Evolutionary conservation across 2,329 filamentous ascomycete genomes (phyloP).

Genomic region (Pochonia chlamydosporia): DNA sequence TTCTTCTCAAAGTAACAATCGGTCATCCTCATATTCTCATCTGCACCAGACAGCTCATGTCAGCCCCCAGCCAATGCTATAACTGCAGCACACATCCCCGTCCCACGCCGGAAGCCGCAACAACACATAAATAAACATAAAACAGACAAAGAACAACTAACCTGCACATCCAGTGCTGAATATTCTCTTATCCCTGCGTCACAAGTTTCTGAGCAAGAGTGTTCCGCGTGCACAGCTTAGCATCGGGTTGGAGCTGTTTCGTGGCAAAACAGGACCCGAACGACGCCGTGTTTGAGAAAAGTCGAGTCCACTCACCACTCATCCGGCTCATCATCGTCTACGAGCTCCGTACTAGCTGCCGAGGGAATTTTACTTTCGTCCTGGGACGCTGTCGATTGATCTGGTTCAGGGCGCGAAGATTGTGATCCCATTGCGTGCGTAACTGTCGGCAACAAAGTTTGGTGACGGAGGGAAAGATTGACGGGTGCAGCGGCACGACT

Average conservation of each 20-base stretch:
- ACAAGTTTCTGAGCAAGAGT: conserved; percentile 6
- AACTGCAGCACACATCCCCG: background rate
- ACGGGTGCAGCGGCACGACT: background rate
- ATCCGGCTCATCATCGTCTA: conserved; percentile 73
- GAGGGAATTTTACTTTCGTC: conserved; percentile 38
- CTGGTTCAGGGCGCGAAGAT: conserved; percentile 4
- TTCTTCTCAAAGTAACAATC: conserved; percentile 96
- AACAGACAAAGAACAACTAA: conserved; percentile 32
- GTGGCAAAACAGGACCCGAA: no score
- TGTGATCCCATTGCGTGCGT: conserved; percentile 8
- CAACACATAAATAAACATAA: background rate
- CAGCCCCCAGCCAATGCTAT: background rate
- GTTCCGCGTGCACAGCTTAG: conserved; percentile 14
- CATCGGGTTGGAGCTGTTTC: conserved; percentile 19
- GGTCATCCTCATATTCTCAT: conserved; percentile 83
- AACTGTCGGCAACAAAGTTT: background rate
- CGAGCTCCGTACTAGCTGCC: conserved; percentile 28
- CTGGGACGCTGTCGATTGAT: conserved; percentile 38
- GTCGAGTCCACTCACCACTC: conserved; percentile 82
- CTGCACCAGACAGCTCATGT: conserved; percentile 37
- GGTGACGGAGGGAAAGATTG: conserved; percentile 7
- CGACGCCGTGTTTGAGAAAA: no score
- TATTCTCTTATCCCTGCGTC: conserved; percentile 86
- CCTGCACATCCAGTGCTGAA: conserved; percentile 93
- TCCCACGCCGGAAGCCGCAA: background rate